Evolutionary conservation across 179 eudicot genomes (phyloP).

Genomic region (Patellifolia procumbens): DNA sequence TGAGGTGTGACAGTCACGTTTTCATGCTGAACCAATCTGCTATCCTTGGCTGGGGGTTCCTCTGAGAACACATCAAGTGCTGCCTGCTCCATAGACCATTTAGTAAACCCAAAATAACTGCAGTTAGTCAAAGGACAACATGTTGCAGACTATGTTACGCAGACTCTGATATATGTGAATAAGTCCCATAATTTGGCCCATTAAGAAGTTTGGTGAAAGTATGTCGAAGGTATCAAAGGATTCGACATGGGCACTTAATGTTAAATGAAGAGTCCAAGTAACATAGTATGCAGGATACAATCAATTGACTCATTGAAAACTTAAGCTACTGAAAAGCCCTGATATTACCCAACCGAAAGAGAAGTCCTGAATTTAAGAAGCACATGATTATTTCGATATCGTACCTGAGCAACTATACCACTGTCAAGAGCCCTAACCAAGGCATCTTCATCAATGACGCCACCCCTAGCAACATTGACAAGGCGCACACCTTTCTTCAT

Average conservation of each 20-base stretch:
- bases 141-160: too few species aligned
- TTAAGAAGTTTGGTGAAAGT: too few species aligned
- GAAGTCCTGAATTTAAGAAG: too few species aligned
- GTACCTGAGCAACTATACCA: slow-evolving; percentile 81
- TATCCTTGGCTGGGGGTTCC: slow-evolving; percentile 79
- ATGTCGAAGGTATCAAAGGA: too few species aligned
- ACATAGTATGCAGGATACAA: too few species aligned
- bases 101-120: neutral
- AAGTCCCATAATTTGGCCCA: too few species aligned
- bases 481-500: slow-evolving; percentile 81
- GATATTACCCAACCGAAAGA: too few species aligned
- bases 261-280: too few species aligned
- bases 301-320: too few species aligned
- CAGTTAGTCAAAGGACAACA: neutral
- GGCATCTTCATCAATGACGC: slow-evolving; percentile 88
- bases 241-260: too few species aligned
- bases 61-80: slow-evolving; percentile 76
- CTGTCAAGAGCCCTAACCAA: slow-evolving; percentile 73
- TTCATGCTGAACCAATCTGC: slow-evolving; percentile 66
- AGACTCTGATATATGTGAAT: too few species aligned
- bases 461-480: slow-evolving; percentile 81
- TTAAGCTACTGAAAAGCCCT: too few species aligned
- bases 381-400: neutral
- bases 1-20: slow-evolving; percentile 85
- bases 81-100: slow-evolving; percentile 57